phyloP scores from a whole-genome alignment of 2,329 filamentous ascomycete genomes.

The Phaeosphaeria sp. region DNA sequence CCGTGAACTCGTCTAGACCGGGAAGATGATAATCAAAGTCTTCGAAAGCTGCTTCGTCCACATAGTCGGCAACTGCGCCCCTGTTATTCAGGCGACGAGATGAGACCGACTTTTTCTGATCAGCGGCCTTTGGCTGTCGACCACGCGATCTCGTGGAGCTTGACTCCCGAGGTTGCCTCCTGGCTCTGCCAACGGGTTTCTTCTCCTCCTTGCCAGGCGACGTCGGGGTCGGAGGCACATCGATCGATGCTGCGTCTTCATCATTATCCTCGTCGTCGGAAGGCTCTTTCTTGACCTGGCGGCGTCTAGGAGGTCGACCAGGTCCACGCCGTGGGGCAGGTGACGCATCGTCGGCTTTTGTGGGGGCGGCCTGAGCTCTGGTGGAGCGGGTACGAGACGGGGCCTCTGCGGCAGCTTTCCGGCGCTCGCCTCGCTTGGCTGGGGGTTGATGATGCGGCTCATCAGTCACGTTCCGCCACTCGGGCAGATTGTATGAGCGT shows the following conservation, averaged over 20 bases:
- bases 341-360: slow-evolving; percentile 43
- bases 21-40: slow-evolving; percentile 91
- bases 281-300: slow-evolving; percentile 29
- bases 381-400: slow-evolving; percentile 43
- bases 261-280: slow-evolving; percentile 42
- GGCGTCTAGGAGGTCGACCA: slow-evolving; percentile 53
- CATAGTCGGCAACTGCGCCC: slow-evolving; percentile 75
- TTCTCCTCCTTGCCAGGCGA: slow-evolving; percentile 54
- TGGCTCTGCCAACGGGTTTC: slow-evolving; percentile 35
- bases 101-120: slow-evolving; percentile 72
- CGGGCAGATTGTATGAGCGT: slow-evolving; percentile 92
- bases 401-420: slow-evolving; percentile 55
- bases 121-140: slow-evolving; percentile 52
- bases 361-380: slow-evolving; percentile 36
- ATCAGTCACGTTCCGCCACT: slow-evolving; percentile 93
- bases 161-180: slow-evolving; percentile 48
- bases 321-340: slow-evolving; percentile 55
- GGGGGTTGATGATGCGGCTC: slow-evolving; percentile 96
- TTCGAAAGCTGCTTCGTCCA: slow-evolving; percentile 90
- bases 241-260: slow-evolving; percentile 35
- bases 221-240: slow-evolving; percentile 51
- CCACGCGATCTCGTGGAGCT: slow-evolving; percentile 63
- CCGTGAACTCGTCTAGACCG: slow-evolving; percentile 81
- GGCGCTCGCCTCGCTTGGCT: slow-evolving; percentile 82
- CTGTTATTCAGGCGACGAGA: slow-evolving; percentile 86